Evolutionary conservation across 371 early-diverging fungal species (phyloP), one percentile per base, ranked within the genome.

Genomic region (Thermomucor indicae-seudaticae): DNA sequence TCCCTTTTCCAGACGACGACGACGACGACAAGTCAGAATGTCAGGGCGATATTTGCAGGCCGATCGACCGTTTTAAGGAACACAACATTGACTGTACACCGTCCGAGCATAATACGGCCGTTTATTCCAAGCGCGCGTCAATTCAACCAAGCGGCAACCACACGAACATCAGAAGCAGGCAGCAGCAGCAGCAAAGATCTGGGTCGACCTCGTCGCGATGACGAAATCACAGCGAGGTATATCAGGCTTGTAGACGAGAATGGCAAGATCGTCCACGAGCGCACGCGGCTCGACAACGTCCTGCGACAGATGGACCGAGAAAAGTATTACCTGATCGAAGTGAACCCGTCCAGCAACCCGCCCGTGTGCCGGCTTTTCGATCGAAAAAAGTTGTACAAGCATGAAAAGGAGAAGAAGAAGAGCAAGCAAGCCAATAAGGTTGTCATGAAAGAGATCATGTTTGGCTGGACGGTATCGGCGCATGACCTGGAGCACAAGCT

Each of bases 401-500:
- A 67, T 24, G 67, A 75, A 41, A 80, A 82, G 61, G 64, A 62
- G 24, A 64, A 56, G 30, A 75, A 75, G 28, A 70, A 72, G 44
- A 72, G 72, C 55, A 75, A 77, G 24, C 53, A 58, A 35, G 66
- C 68, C 6, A 50, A 70, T 1, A 70, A 77, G 45, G 52, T 53
- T 2, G 50, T 73, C 12, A 50, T 68, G 43, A 82, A 82, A 58
- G 83, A 82, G 51, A 60, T 82, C 3, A 61, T 65, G 25, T 75
- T 82, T 60, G 76, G 76, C 6, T 82, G 83, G 83, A 78, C 77
- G 16, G 80, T 80, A 16, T 71, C 74, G 30, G 28, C 49, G 4
- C 78, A 82, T 34, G 83, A 82, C 48, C 72, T 82, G 69, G 64
- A 64, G 11, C 83, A 82, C 51, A 82, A 82, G 49, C 49, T 82